Percentiles rank a stretch among this genome's conserved stretches.
Conservation (phyloP, 2,329 filamentous ascomycete genomes). For the Penicillium sp. region DNA sequence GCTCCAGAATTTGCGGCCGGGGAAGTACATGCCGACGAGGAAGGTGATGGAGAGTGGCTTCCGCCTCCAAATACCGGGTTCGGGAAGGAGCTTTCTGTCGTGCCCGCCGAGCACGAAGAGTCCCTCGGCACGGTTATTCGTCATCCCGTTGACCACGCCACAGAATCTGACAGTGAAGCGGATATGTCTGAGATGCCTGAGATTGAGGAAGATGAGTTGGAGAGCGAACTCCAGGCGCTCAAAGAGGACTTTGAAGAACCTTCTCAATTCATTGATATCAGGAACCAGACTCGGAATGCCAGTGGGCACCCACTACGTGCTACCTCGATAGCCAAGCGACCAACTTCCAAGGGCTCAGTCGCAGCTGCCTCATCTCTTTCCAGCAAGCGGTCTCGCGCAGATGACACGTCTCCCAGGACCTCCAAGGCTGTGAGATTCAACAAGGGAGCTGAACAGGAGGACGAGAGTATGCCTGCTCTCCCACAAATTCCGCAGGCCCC, state of each 20-base stretch:
- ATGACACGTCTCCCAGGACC: slow-evolving; percentile 23
- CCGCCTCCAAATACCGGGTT: slow-evolving; percentile 23
- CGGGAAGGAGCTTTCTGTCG: slow-evolving; percentile 26
- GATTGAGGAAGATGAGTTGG: slow-evolving; percentile 36
- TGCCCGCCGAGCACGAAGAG: slow-evolving; percentile 24
- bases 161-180: slow-evolving; percentile 30
- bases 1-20: slow-evolving; percentile 11
- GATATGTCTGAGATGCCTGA: slow-evolving; percentile 31
- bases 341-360: slow-evolving; percentile 18
- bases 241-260: slow-evolving; percentile 39
- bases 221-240: slow-evolving; percentile 46
- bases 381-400: slow-evolving; percentile 18
- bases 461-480: slow-evolving; percentile 6
- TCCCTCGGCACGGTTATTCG: slow-evolving; percentile 38
- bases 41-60: slow-evolving; percentile 31
- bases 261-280: slow-evolving; percentile 19
- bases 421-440: slow-evolving; percentile 36
- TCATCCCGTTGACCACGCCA: slow-evolving; percentile 27
- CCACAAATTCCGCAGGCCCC: slow-evolving; percentile 9
- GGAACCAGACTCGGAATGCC: slow-evolving; percentile 8
- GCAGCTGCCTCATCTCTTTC: slow-evolving; percentile 19
- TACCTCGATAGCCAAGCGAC: slow-evolving; percentile 15
- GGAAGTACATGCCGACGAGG: slow-evolving; percentile 18
- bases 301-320: slow-evolving; percentile 14
- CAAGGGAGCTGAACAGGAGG: slow-evolving; percentile 16